Base-by-base conservation (phyloP, 441 rosid genomes). In the Dalechampia spathulata region DNA sequence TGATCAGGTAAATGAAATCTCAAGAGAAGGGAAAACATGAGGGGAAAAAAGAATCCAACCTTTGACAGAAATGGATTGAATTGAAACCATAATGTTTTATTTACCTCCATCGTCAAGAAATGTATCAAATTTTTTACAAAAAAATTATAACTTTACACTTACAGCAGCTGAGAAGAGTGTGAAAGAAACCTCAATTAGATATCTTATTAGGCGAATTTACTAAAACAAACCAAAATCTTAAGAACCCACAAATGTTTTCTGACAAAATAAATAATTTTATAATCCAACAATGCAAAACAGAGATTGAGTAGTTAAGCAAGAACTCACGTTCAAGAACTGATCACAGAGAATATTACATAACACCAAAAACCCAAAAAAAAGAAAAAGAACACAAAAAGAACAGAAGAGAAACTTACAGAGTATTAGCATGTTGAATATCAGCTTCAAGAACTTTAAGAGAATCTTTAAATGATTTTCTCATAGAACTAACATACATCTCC, bases 391-490 rank as follows among this genome's bases (percentile, higher is more conserved):
- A 44, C 20, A 39, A 16, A 12, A n/a, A 12, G 12, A 53, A 17
- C 7, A 11, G 13, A 28, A 52, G 7, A n/a, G n/a, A n/a, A 17
- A 64, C 83, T 74, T 70, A 86, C 94, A 86, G 63, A 67, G 52
- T 72, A 68, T 86, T 86, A 58, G 94, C 94, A 73, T 79, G 90
- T 23, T 83, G 87, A 22, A 85, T 71, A 65, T 85, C 93, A 56
- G 85, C 90, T 76, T 86, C 90, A 63, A 86, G 94, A 32, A 79
- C 75, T 74, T 79, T 81, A 60, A 83, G 76, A 63, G 94, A 86
- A 68, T 86, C 94, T 67, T 74, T 79, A 62, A 71, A 86, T 16
- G 84, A 74, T 67, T 75, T 79, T 52, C 81, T 66, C 83, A 72
- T 75, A 57, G 83, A 72, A 58, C 66, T 73, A 50, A 64, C 44